Evolutionary conservation across 345 rosid species (phyloP), one percentile per base, ranked within the genome.

Genomic region (Punica granatum): DNA sequence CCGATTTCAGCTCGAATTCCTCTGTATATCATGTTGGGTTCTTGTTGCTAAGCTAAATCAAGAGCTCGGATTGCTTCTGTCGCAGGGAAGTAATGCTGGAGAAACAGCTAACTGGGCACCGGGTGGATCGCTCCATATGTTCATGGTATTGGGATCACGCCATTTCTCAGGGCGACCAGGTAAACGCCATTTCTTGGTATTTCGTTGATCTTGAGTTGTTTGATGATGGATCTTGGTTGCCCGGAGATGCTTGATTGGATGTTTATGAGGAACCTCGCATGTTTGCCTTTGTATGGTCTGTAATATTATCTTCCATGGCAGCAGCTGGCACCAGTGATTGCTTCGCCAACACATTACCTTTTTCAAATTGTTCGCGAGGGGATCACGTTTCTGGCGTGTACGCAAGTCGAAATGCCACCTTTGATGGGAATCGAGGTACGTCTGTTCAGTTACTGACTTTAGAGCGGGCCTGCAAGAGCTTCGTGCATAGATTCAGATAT

Each of bases 401-500:
- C 91, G 74, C 99, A 91, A 78, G 96, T 94, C 67, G 99, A 91
- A 80, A 91, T 94, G 98, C 95, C 95, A 4, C 96, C 99, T 43
- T 71, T 94, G 81, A 88, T 94, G 98, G 99, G 85, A 34, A 85
- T 91, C 70, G 99, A 94, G 96, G 99, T 91, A 76, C 44, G 8
- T 19, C 18, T 26, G 31, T 6, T 49, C 37, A 39, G 35, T 53
- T 13, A n/a, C n/a, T 54, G 19, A 16, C 19, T 56, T 71, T 41
- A 30, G 11, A 10, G 25, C 21, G 25, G 26, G 58, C 43, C 42
- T 28, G 23, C 16, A 7, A 33, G 51, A 26, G 21, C 8, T 23
- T 30, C 0, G 2, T 31, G 21, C 39, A 54, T 39, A 43, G 13
- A 2, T 33, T 39, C 15, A 32, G 31, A 9, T 49, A 26, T 48